Evolutionary conservation across 1,284 basidiomycete genomes (phyloP).

Genomic region (Papiliotrema fonsecae): DNA sequence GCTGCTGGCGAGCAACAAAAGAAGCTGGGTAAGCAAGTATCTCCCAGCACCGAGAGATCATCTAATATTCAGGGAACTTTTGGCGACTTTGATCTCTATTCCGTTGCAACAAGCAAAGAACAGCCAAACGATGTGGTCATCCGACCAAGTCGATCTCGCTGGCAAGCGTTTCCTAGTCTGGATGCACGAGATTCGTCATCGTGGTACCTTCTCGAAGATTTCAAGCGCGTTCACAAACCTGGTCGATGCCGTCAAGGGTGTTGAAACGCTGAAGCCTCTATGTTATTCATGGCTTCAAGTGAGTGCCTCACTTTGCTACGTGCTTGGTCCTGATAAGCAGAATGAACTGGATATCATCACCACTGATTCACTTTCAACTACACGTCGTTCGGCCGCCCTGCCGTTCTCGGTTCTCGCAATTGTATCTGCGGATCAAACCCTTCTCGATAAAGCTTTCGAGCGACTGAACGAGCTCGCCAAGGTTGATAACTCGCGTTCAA

Average conservation of each 20-base stretch:
- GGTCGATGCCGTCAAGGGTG: conserved; percentile 26
- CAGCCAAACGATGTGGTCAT: conserved; percentile 26
- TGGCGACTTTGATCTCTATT: conserved; percentile 26
- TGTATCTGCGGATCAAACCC: conserved; percentile 25
- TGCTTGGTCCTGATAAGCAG: conserved; percentile 12
- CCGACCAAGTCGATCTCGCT: conserved; percentile 24
- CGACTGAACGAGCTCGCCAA: conserved; percentile 29
- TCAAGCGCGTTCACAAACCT: conserved; percentile 34
- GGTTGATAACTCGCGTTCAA: conserved; percentile 21
- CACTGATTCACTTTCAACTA: conserved; percentile 37
- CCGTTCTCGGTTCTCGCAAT: conserved; percentile 43
- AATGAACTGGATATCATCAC: conserved; percentile 36
- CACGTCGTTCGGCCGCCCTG: conserved; percentile 44
- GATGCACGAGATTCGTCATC: conserved; percentile 47
- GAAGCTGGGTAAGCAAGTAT: conserved; percentile 38
- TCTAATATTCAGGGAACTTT: conserved; percentile 29
- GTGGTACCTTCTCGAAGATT: conserved; percentile 45
- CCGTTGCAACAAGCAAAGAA: conserved; percentile 13
- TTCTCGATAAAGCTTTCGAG: conserved; percentile 30
- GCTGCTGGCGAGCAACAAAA: conserved; percentile 45
- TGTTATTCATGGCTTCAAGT: conserved; percentile 38
- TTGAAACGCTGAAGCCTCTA: conserved; percentile 13
- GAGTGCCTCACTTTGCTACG: conserved; percentile 7
- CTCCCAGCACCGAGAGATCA: background rate
- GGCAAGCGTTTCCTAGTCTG: conserved; percentile 38